These are phyloP conservation scores for Leishmania mexicana DNA, from an alignment of 208 protist species.

Conservation along the genomic window DNA sequence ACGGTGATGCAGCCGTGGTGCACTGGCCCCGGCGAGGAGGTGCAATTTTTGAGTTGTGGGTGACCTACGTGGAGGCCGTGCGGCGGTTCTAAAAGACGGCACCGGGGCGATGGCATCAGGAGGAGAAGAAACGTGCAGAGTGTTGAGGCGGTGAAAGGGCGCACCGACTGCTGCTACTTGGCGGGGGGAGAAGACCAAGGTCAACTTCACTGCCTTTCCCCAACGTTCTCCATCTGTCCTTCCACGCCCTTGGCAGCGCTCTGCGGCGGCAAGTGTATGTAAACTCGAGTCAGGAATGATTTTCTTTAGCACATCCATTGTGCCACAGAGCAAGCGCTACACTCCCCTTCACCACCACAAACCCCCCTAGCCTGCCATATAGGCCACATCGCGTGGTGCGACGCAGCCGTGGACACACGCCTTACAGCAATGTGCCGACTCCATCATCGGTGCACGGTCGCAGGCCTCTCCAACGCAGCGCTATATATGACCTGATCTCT, in stretches of 20 bases:
- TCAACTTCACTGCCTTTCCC: not conserved
- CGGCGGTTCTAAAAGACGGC: not conserved
- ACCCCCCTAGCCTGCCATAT: not conserved
- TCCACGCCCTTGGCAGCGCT: not conserved
- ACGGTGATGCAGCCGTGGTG: not conserved
- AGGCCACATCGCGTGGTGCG: not conserved
- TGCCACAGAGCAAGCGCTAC: not conserved
- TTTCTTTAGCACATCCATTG: not conserved
- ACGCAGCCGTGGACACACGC: not conserved
- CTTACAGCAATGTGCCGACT: not conserved
- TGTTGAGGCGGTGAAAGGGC: not conserved
- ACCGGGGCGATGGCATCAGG: not conserved
- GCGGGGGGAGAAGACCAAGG: not conserved
- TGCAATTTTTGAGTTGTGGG: not conserved
- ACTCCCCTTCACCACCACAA: not conserved
- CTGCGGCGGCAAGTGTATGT: not conserved
- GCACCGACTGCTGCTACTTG: not conserved
- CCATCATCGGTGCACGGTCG: not conserved
- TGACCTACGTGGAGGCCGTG: not conserved
- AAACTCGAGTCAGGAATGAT: not conserved
- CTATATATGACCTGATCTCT: not conserved
- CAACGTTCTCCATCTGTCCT: not conserved
- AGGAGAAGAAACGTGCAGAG: not conserved
- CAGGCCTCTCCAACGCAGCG: not conserved
- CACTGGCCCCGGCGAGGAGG: not conserved